Conservation (phyloP, 805 yeast species). For the Myxozyma neotropica region DNA sequence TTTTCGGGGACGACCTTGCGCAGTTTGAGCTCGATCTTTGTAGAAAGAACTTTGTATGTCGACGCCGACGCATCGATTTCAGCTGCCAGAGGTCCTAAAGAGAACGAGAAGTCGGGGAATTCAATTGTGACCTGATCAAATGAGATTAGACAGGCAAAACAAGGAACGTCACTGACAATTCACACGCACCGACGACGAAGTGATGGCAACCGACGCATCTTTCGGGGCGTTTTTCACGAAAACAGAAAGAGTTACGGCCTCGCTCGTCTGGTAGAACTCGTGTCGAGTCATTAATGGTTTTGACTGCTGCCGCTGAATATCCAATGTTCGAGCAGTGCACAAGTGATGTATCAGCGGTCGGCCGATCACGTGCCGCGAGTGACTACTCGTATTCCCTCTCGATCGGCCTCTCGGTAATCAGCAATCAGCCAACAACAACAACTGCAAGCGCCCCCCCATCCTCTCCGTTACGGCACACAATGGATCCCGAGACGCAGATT, state of each 20-base stretch:
- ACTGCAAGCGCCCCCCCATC: no score
- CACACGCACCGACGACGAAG: conserved; percentile 19
- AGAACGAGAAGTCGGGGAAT: conserved; percentile 57
- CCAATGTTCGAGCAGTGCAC: no score
- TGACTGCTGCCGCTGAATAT: no score
- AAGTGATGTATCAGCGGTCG: no score
- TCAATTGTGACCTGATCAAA: not conserved
- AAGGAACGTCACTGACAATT: no score
- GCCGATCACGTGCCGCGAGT: no score
- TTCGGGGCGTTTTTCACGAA: conserved; percentile 68
- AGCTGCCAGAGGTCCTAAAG: conserved; percentile 56
- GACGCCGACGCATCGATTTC: conserved; percentile 54
- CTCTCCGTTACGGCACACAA: not conserved
- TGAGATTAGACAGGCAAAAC: no score
- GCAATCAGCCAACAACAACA: no score
- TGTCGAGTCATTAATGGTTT: conserved; percentile 36
- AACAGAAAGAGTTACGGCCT: conserved; percentile 62
- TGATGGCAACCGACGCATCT: conserved; percentile 51
- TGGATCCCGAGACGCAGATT: not conserved
- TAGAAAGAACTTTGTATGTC: conserved; percentile 57
- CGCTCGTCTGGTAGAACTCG: conserved; percentile 76
- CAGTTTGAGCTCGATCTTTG: conserved; percentile 74
- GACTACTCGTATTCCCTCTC: no score
- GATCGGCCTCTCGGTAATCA: no score
- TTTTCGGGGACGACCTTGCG: conserved; percentile 48